Base-by-base conservation (phyloP, 2,329 filamentous ascomycete genomes). In the Curvularia eragrostidis region DNA sequence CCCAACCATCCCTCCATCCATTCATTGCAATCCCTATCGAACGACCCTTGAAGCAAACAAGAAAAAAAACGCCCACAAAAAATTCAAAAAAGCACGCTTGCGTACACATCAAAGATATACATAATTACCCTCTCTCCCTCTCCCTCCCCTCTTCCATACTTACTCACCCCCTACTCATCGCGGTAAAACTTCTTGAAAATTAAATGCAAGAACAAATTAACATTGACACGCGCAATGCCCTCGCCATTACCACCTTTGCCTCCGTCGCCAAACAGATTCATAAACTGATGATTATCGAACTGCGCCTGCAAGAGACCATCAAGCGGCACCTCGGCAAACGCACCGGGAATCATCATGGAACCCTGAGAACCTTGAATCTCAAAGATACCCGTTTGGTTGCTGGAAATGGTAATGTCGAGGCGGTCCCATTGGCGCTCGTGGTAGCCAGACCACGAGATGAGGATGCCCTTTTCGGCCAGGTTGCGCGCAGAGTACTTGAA, bases 121-220 rank as follows among this genome's bases (percentile, higher is more conserved):
- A 42, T 24, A 21, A 44, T 44, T 44, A 26, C 23, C 41, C 41
- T 28, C 21, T 13, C 13, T 15, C 9, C 15, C 23, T 28, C 23
- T 23, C 28, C 10, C 7, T 9, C 28, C 28, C 28, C 8, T 6
- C 10, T 32, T 18, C 15, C 19, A 12, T 26, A n/a, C 23, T 13
- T 5, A 34, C n/a, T 15, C 23, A 18, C 26, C 12, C 34, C 21
- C 54, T 59, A 72, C 56, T 68, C 66, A 47, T 83, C 81, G 61
- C 79, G 72, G 64, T 99, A 99, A 78, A 99, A 99, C 84, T 99
- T 99, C 86, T 96, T 96, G 83, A 98, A 98, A 67, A 99, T 86
- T 77, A 98, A 83, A 84, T 99, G 95, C 82, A 99, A 83, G 80
- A 99, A 87, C 73, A 99, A 78, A 81, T 99, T 99, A 72, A 99